phyloP scores from a whole-genome alignment of 352 stramenopile genomes.

The Phytophthora cajani region DNA sequence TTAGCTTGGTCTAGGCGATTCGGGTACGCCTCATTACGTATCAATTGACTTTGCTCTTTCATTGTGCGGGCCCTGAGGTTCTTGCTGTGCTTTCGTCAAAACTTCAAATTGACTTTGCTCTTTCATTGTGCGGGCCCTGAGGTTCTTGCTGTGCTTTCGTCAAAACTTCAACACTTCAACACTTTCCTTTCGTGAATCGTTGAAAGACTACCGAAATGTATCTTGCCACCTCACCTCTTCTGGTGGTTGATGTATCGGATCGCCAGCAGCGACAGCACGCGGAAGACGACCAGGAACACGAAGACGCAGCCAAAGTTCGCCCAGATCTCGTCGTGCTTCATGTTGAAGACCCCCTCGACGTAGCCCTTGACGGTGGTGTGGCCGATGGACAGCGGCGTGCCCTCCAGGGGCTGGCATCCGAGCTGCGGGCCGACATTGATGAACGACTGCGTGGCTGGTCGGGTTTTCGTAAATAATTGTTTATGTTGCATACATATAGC shows the following conservation, averaged over 20 bases:
- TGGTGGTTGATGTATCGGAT: conserved; percentile 25
- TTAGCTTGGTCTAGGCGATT: too few relatives aligned
- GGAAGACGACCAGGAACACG: conserved; percentile 39
- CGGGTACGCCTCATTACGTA: too few relatives aligned
- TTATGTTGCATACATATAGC: too few relatives aligned
- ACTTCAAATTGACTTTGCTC: too few relatives aligned
- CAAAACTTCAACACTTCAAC: too few relatives aligned
- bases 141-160: too few relatives aligned
- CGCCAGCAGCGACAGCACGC: conserved; percentile 17
- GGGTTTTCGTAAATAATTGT: too few relatives aligned
- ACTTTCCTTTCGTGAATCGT: too few relatives aligned
- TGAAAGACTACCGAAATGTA: conserved; percentile 3
- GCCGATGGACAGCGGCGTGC: conserved; percentile 10
- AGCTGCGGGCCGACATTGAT: conserved; percentile 10
- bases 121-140: too few relatives aligned
- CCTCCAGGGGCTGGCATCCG: conserved; percentile 5
- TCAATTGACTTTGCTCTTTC: too few relatives aligned
- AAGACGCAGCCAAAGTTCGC: conserved; percentile 43
- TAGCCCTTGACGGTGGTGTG: conserved; percentile 45
- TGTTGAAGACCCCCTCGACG: conserved; percentile 43
- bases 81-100: too few relatives aligned
- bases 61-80: too few relatives aligned
- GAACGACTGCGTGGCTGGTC: conserved; percentile 10
- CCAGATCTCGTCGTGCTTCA: conserved; percentile 48
- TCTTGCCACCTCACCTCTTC: conserved; percentile 5